Conservation (phyloP, 177 flowering plant genomes). For the Vitis hybrid region DNA sequence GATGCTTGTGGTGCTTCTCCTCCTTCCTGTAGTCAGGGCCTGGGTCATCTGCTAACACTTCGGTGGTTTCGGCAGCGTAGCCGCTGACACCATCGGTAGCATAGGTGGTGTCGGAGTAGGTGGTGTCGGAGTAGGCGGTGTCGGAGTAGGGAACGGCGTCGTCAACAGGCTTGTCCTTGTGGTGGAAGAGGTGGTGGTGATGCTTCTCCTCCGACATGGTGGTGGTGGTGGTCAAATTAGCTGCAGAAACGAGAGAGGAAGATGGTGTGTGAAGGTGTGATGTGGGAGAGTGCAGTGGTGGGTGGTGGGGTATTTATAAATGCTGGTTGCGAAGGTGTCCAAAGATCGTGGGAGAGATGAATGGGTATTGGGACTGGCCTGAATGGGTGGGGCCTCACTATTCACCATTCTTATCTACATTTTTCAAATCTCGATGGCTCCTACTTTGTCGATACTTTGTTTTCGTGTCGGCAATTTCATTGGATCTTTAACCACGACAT, state of each 20-base stretch:
- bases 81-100: constrained; percentile 1
- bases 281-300: too few species aligned
- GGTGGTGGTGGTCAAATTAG: not conserved
- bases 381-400: too few species aligned
- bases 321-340: too few species aligned
- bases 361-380: too few species aligned
- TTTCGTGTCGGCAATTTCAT: too few species aligned
- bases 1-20: constrained; percentile 61
- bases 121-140: constrained; percentile 17
- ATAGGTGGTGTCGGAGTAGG: constrained; percentile 26
- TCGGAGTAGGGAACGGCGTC: constrained; percentile 10
- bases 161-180: constrained; percentile 37
- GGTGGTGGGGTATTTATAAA: too few species aligned
- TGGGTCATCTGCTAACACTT: not conserved
- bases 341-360: too few species aligned
- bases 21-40: constrained; percentile 46
- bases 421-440: too few species aligned
- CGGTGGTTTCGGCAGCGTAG: not conserved
- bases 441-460: too few species aligned
- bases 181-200: constrained; percentile 52
- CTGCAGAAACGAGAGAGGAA: too few species aligned
- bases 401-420: too few species aligned
- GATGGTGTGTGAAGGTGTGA: not conserved
- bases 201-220: constrained; percentile 52
- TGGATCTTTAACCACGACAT: too few species aligned